Percentiles rank a stretch among this genome's conserved stretches.
Evolutionary conservation across 2,329 filamentous ascomycete species (phyloP).

Genomic region (Claviceps paspali): DNA sequence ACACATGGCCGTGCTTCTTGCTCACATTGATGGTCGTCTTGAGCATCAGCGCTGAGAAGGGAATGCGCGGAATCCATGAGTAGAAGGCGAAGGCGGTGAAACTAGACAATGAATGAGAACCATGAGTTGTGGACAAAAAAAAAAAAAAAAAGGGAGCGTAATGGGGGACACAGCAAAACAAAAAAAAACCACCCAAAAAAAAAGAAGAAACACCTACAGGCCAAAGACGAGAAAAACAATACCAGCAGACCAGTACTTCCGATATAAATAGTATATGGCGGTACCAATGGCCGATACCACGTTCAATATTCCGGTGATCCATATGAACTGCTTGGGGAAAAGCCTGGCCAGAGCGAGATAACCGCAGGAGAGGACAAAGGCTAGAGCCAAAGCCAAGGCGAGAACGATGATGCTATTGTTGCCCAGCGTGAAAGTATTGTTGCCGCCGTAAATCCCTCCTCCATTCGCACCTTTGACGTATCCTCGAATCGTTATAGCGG

Average conservation of each 20-base stretch:
- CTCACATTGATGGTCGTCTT: constrained; percentile 74
- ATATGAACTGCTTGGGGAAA: constrained; percentile 84
- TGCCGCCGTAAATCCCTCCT: constrained; percentile 55
- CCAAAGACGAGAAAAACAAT: constrained; percentile 73
- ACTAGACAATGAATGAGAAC: background rate
- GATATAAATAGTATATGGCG: constrained; percentile 69
- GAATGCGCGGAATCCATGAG: constrained; percentile 79
- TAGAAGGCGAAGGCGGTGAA: constrained; percentile 39
- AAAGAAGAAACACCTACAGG: constrained; percentile 1
- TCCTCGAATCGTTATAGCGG: constrained; percentile 57
- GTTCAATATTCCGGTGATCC: constrained; percentile 81
- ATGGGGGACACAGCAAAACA: too few relatives aligned
- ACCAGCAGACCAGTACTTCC: constrained; percentile 65
- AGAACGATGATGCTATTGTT: constrained; percentile 82
- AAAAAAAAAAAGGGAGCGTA: too few relatives aligned
- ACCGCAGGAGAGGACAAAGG: constrained; percentile 56
- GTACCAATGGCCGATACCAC: constrained; percentile 73
- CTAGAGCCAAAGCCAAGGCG: constrained; percentile 57
- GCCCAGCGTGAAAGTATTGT: constrained; percentile 52
- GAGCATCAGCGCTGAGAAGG: constrained; percentile 82
- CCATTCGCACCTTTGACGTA: constrained; percentile 52
- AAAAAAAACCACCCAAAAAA: too few relatives aligned
- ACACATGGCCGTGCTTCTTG: constrained; percentile 72
- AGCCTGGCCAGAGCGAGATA: constrained; percentile 64
- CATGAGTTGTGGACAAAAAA: background rate